Evolutionary conservation across 2,329 filamentous ascomycete species (phyloP), one percentile per base, ranked within the genome.

Genomic region (Cryoendolithus antarcticus): DNA sequence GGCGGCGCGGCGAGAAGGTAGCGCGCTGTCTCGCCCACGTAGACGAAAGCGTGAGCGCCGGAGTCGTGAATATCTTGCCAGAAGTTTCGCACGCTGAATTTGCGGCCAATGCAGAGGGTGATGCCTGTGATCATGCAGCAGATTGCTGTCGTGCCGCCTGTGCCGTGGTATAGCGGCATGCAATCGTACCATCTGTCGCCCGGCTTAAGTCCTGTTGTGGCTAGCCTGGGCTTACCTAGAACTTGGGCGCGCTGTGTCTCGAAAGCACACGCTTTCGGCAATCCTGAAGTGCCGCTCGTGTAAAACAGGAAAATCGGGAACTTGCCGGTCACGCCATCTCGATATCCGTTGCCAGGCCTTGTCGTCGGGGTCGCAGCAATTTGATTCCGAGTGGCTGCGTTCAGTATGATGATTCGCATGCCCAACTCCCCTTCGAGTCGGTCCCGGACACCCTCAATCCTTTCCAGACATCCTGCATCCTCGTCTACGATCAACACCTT

Each of bases 161-260:
- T 86, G 9, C 80, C 81, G 56, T 88, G 82, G 53, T 86, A 86
- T 27, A 84, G 62, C 0, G 75, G 82, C 81, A 86, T 86, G 58
- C 79, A 82, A 53, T 77, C 72, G 53, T 86, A 86, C 71, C 77
- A 85, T 19, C 77, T 65, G 54, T 84, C 77, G 27, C 62, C 66
- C 39, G 56, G 46, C 11, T 55, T 51, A 9, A 68, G 50, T 11
- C 54, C 58, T 33, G 62, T 55, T 4, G 51, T 50, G 4, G 53
- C 47, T 11, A 61, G 54, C 2, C 66, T 61, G 1, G 62, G 48
- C 9, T 50, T 49, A 2, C 62, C 58, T 6, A 66, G 47, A 0
- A 48, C 51, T 35, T 65, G 64, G 4, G 70, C 53, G 33, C 70
- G 65, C 2, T 63, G 58, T 6, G 71, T 67, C 11, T 73, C 73